These are phyloP conservation scores for Mycena vitilis DNA, from an alignment of 768 basidiomycete genomes.

Conservation along the genomic window DNA sequence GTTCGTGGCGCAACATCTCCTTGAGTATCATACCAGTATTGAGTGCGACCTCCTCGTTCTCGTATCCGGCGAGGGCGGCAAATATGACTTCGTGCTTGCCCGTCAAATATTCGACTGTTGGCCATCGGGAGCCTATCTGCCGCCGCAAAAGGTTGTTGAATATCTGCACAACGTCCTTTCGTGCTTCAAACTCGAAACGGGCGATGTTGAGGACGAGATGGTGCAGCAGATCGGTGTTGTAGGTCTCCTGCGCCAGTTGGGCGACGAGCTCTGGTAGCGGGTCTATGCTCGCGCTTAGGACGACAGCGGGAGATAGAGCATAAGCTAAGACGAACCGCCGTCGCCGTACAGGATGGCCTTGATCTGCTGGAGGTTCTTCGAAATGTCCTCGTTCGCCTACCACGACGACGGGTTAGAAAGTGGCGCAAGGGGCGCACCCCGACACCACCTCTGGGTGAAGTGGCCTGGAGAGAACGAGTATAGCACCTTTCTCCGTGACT, in stretches of 20 bases:
- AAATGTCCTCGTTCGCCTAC: slow-evolving; percentile 90
- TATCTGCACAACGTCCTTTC: slow-evolving; percentile 87
- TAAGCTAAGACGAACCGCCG: slow-evolving; percentile 66
- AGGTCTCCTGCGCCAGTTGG: slow-evolving; percentile 96
- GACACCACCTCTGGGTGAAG: background rate
- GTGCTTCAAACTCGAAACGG: slow-evolving; percentile 93
- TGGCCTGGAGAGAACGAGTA: slow-evolving; percentile 2
- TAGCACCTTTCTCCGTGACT: slow-evolving; percentile 83
- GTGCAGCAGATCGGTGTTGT: slow-evolving; percentile 88
- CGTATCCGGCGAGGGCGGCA: slow-evolving; percentile 89
- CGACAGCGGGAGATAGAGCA: background rate
- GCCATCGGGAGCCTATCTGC: slow-evolving; percentile 93
- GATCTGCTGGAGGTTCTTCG: slow-evolving; percentile 90
- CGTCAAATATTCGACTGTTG: slow-evolving; percentile 95
- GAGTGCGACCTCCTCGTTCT: slow-evolving; percentile 94
- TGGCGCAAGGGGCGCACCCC: slow-evolving; percentile 13
- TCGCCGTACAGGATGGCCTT: slow-evolving; percentile 91
- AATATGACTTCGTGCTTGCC: slow-evolving; percentile 82
- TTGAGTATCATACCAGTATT: slow-evolving; percentile 98
- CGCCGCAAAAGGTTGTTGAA: slow-evolving; percentile 90
- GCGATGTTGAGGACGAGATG: slow-evolving; percentile 84
- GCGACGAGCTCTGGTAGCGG: slow-evolving; percentile 91
- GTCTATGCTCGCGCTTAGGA: slow-evolving; percentile 55
- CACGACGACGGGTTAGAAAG: slow-evolving; percentile 24
- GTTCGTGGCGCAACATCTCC: slow-evolving; percentile 96